These are phyloP conservation scores for Erigeron canadensis DNA, from an alignment of 129 eudicot species.

Conservation along the genomic window DNA sequence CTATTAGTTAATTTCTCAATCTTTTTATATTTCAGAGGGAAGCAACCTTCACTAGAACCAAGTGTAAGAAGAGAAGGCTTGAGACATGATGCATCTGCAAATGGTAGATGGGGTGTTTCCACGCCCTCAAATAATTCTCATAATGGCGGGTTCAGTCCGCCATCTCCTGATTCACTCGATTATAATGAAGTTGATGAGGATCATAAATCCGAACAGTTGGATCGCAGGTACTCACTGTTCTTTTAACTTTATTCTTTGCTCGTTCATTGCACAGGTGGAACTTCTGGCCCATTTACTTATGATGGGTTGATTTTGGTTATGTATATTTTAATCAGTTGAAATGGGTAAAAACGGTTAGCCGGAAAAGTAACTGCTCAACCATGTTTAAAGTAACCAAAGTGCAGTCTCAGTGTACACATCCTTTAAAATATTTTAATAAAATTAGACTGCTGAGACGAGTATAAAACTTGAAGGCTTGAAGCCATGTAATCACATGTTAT, in stretches of 20 bases:
- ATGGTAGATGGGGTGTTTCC: constrained; percentile 59
- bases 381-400: no score
- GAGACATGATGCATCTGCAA: constrained; percentile 49
- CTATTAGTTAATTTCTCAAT: neutral
- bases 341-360: no score
- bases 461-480: no score
- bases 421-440: no score
- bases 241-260: neutral
- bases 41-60: constrained; percentile 64
- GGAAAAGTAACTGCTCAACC: no score
- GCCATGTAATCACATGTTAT: no score
- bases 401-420: no score
- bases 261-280: neutral
- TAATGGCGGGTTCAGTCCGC: constrained; percentile 40
- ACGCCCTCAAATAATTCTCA: constrained; percentile 43
- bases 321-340: no score
- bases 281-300: no score
- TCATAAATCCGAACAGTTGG: constrained; percentile 51
- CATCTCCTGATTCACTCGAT: constrained; percentile 60
- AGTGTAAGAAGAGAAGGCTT: constrained; percentile 51
- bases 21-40: constrained; percentile 36
- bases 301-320: no score
- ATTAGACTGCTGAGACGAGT: no score
- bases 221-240: constrained; percentile 51
- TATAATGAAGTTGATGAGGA: constrained; percentile 49